Conservation (phyloP, 345 rosid genomes). For the Anacardium occidentale region DNA sequence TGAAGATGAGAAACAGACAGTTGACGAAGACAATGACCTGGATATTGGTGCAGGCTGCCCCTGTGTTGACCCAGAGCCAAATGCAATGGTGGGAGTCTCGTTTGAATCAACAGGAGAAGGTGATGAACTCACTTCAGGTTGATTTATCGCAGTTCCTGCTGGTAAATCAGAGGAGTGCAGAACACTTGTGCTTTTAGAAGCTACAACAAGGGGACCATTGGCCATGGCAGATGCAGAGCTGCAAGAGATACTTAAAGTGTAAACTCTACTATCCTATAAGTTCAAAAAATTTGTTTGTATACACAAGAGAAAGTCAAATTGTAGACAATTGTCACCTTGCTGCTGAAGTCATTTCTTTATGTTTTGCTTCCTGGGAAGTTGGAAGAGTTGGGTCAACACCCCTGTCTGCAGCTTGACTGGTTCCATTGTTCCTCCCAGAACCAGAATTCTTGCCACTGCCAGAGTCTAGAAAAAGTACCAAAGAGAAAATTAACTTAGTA, state of each 20-base stretch:
- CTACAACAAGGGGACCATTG: slow-evolving; percentile 47
- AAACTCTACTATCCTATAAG: slow-evolving; percentile 5
- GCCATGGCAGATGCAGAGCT: slow-evolving; percentile 44
- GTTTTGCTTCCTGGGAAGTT: slow-evolving; percentile 40
- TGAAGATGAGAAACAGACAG: slow-evolving; percentile 55
- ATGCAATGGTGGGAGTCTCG: slow-evolving; percentile 36
- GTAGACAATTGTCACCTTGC: slow-evolving; percentile 44
- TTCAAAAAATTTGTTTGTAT: background rate
- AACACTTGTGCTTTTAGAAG: slow-evolving; percentile 37
- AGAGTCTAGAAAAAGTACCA: slow-evolving; percentile 53
- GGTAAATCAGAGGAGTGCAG: slow-evolving; percentile 28
- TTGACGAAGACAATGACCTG: slow-evolving; percentile 49
- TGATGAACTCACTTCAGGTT: slow-evolving; percentile 38
- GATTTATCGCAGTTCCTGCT: slow-evolving; percentile 34
- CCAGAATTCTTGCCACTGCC: slow-evolving; percentile 52
- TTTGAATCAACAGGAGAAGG: slow-evolving; percentile 34
- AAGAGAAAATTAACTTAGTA: slow-evolving; percentile 20
- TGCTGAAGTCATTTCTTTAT: slow-evolving; percentile 40
- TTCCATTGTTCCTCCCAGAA: slow-evolving; percentile 51
- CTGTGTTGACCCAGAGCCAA: slow-evolving; percentile 40
- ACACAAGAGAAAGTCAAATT: slow-evolving; percentile 14
- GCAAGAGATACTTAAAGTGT: slow-evolving; percentile 25
- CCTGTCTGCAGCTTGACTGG: slow-evolving; percentile 53
- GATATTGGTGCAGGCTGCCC: slow-evolving; percentile 40
- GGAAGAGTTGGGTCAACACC: slow-evolving; percentile 42